Conservation (phyloP, 1,139 yeast species). For the Yamadazyma spencermartinsiae region DNA sequence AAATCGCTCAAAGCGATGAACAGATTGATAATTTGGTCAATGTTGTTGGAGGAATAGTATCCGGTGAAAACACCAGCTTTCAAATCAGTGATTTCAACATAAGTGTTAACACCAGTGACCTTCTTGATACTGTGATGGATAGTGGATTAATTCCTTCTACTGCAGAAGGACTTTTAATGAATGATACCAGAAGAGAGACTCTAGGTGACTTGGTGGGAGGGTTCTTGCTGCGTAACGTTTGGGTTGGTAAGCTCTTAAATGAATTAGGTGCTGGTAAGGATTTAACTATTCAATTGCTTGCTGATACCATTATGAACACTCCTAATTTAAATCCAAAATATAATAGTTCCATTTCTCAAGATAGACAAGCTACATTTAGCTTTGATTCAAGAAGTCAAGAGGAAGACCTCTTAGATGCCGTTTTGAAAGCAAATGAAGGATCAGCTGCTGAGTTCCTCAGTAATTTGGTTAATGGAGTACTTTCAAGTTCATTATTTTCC, state of each 20-base stretch:
- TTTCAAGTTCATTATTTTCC: constrained; percentile 26
- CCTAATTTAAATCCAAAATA: constrained; percentile 25
- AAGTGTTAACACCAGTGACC: constrained; percentile 21
- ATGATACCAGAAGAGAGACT: constrained; percentile 29
- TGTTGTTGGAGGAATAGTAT: constrained; percentile 14
- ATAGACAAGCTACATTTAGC: constrained; percentile 18
- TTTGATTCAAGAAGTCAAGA: constrained; percentile 12
- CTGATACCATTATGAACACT: constrained; percentile 26
- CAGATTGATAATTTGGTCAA: constrained; percentile 26
- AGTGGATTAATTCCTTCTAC: constrained; percentile 31
- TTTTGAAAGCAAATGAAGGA: constrained; percentile 24
- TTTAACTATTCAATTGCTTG: constrained; percentile 30
- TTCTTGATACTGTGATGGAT: constrained; percentile 19
- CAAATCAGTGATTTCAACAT: constrained; percentile 20
- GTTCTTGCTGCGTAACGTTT: constrained; percentile 24
- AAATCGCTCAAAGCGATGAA: constrained; percentile 24
- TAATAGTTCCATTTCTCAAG: constrained; percentile 12
- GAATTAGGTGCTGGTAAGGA: constrained; percentile 34
- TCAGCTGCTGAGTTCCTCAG: constrained; percentile 34
- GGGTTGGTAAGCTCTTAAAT: constrained; percentile 30
- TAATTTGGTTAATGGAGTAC: constrained; percentile 31
- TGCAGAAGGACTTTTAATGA: constrained; percentile 25
- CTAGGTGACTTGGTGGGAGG: constrained; percentile 29
- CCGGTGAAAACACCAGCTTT: constrained; percentile 9
- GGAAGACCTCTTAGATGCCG: constrained; percentile 4